These are phyloP conservation scores for Alternaria novae-zelandiae DNA, from an alignment of 2,329 filamentous ascomycete genomes.

Conservation along the genomic window DNA sequence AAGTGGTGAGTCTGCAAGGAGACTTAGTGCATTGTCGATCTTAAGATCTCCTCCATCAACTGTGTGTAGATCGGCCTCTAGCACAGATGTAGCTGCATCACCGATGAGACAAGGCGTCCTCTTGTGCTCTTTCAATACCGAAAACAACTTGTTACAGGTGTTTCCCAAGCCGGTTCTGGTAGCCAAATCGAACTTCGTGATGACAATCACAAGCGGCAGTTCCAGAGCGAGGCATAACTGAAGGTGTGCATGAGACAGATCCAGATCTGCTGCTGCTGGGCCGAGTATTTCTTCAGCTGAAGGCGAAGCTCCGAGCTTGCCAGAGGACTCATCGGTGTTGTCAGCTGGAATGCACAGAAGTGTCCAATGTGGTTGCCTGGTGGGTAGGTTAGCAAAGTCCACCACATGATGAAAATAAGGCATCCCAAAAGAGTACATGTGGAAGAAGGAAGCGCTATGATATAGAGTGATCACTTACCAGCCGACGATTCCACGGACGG, in stretches of 20 bases:
- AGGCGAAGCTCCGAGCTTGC: constrained; percentile 54
- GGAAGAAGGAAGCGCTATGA: neutral
- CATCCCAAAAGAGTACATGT: neutral
- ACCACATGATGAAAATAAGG: neutral
- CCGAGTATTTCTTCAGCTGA: constrained; percentile 61
- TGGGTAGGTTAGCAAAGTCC: constrained; percentile 5
- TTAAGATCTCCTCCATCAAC: constrained; percentile 66
- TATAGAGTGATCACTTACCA: constrained; percentile 59
- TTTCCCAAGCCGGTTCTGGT: constrained; percentile 73
- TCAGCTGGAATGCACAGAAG: constrained; percentile 86
- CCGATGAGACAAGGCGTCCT: constrained; percentile 74
- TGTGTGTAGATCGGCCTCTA: constrained; percentile 56
- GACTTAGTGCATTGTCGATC: constrained; percentile 62
- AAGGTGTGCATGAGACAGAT: constrained; percentile 80
- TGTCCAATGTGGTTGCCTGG: constrained; percentile 82
- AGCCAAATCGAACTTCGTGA: constrained; percentile 91
- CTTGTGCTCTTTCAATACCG: constrained; percentile 76
- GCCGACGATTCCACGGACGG: constrained; percentile 85
- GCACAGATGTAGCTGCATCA: constrained; percentile 29
- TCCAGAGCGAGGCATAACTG: constrained; percentile 82
- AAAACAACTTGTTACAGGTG: constrained; percentile 75
- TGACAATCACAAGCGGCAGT: constrained; percentile 77
- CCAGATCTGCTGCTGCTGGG: constrained; percentile 63
- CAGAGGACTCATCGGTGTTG: constrained; percentile 62
- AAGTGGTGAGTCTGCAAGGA: constrained; percentile 55